Percentiles rank a stretch among this genome's conserved stretches.
These are phyloP conservation scores for Lactifluus hygrophoroides DNA, from an alignment of 768 basidiomycete genomes.

Conservation along the genomic window DNA sequence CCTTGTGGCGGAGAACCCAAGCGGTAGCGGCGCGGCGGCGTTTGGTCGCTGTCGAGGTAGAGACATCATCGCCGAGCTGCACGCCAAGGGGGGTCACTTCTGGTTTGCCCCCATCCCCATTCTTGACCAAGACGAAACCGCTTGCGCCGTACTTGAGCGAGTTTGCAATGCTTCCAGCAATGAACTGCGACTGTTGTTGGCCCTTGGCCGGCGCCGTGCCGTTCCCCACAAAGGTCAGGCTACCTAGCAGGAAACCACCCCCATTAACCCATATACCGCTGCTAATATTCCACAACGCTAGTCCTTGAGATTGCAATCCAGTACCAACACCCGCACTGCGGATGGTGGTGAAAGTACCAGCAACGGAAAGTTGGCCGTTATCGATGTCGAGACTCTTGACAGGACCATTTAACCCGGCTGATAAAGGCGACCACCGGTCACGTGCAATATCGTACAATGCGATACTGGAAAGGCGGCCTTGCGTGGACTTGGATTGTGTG, in stretches of 20 bases:
- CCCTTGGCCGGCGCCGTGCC: conserved; percentile 41
- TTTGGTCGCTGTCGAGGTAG: conserved; percentile 27
- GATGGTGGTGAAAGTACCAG: conserved; percentile 65
- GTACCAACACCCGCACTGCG: conserved; percentile 31
- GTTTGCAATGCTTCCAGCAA: conserved; percentile 58
- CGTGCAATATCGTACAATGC: conserved; percentile 62
- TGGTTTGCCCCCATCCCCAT: conserved; percentile 45
- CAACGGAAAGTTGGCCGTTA: conserved; percentile 48
- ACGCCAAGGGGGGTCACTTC: conserved; percentile 52
- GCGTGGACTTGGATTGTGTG: conserved; percentile 45
- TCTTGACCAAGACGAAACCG: conserved; percentile 73
- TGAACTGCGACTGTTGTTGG: conserved; percentile 40
- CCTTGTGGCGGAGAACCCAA: conserved; percentile 42
- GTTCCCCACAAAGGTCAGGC: conserved; percentile 61
- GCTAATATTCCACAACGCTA: conserved; percentile 66
- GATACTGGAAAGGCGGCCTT: conserved; percentile 47
- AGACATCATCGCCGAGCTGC: conserved; percentile 39
- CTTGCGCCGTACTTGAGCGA: conserved; percentile 61
- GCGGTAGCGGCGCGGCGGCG: conserved; percentile 34
- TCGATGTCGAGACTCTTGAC: conserved; percentile 54
- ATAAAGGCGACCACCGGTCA: conserved; percentile 60
- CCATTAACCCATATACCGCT: conserved; percentile 59
- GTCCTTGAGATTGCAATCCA: conserved; percentile 42
- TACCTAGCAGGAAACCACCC: conserved; percentile 66
- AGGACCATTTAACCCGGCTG: conserved; percentile 65